phyloP scores from a whole-genome alignment of 2,329 filamentous ascomycete species.

The Fusarium sp. region DNA sequence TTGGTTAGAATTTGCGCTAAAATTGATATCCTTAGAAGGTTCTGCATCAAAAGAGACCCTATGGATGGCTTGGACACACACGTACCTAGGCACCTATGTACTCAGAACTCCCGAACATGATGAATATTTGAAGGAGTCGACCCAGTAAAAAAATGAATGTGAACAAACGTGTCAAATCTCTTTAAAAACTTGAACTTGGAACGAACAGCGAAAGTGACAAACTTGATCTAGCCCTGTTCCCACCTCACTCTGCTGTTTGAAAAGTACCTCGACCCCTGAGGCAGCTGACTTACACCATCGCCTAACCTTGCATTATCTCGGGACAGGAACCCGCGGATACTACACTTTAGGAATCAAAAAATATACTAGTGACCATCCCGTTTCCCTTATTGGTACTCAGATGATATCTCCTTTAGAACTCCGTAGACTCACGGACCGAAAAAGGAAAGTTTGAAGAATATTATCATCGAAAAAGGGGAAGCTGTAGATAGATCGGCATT shows the following conservation, averaged over 20 bases:
- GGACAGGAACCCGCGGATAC: slow-evolving; percentile 2
- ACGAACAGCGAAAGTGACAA: neutral
- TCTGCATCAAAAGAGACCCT: neutral
- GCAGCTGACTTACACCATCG: slow-evolving; percentile 4
- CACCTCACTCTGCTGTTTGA: too few relatives aligned
- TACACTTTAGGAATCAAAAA: neutral
- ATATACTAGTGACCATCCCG: neutral
- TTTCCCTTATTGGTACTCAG: neutral
- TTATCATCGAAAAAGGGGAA: neutral
- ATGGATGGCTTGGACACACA: neutral
- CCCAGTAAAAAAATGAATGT: neutral
- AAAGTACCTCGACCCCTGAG: neutral
- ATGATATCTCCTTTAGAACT: neutral
- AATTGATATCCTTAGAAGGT: neutral
- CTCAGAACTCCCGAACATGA: neutral
- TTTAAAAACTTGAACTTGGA: neutral
- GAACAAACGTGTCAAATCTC: neutral
- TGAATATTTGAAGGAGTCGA: neutral
- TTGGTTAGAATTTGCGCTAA: neutral
- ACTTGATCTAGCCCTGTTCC: neutral
- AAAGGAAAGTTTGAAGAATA: neutral
- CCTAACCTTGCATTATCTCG: neutral
- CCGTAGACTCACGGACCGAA: neutral
- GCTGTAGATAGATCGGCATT: neutral
- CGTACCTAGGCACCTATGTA: too few relatives aligned